Evolutionary conservation across 441 rosid species (phyloP), one percentile per base, ranked within the genome.

Genomic region (Gossypium trilobum): DNA sequence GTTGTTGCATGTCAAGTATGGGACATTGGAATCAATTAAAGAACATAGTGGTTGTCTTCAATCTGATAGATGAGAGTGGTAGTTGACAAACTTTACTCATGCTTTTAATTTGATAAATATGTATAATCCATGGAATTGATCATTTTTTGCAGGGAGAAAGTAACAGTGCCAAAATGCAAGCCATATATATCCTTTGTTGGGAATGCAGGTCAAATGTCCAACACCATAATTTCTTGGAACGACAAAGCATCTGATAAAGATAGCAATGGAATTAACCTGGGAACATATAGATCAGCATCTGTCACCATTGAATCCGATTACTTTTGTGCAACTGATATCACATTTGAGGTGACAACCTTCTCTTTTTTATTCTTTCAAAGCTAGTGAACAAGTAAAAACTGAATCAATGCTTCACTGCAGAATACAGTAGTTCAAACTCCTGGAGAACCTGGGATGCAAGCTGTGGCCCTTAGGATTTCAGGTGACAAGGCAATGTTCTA

Each of bases 401-500:
- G 36, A 44, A 9, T 6, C 16, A 23, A 22, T 33, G 64, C 31
- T 31, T 14, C 39, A 5, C 23, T 75, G 74, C 94, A 94, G 97
- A 95, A 95, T 75, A 85, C 96, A 61, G 87, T 92, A 10, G 84
- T 85, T 52, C 90, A 95, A 58, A 83, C 70, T 68, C 85, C 97
- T 0, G 89, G 95, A 75, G 88, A 75, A 7, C 23, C 14, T 17
- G 97, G 97, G 69, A 90, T 76, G 89, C 99, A 95, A 77, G 97
- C 92, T 5, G 99, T 84, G 17, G 97, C 99, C 4, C 67, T 94
- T n/a, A 84, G 93, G 61, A 59, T 95, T 55, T 73, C 84, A 0
- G 95, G 94, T 0, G 91, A 90, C 61, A 89, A 88, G 75, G 91
- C 97, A 7, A 80, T 92, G 91, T 87, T 95, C 59, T 91, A 88